Percentiles rank a stretch among this genome's conserved stretches.
Conservation (phyloP, 1,284 basidiomycete genomes). For the Ceratobasidium sp. region DNA sequence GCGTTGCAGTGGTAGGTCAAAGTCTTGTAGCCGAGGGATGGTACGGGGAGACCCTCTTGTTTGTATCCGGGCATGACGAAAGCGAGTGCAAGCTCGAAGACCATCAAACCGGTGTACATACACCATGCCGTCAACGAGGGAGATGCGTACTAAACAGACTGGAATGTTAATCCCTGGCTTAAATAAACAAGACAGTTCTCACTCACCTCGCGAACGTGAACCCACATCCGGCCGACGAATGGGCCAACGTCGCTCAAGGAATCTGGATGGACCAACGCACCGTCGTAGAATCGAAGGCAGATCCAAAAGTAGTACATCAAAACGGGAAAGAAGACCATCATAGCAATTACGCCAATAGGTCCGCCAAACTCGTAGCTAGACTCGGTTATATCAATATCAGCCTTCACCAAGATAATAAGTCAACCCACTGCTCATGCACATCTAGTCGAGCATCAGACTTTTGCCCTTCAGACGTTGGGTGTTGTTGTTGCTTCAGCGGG, state of each 20-base stretch:
- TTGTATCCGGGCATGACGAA: constrained; percentile 89
- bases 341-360: constrained; percentile 86
- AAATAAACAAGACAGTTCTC: neutral
- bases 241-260: constrained; percentile 77
- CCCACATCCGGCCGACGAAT: constrained; percentile 84
- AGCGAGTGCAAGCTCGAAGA: constrained; percentile 89
- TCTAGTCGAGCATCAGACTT: constrained; percentile 23
- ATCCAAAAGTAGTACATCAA: constrained; percentile 99
- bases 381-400: neutral
- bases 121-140: constrained; percentile 88
- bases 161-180: neutral
- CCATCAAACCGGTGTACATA: constrained; percentile 88
- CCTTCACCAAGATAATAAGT: neutral
- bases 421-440: constrained; percentile 25
- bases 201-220: constrained; percentile 77
- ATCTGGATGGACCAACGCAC: constrained; percentile 77
- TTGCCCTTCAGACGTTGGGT: constrained; percentile 16
- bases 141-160: constrained; percentile 75
- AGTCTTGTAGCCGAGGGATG: constrained; percentile 88
- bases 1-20: constrained; percentile 98
- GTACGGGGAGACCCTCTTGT: constrained; percentile 93
- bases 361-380: constrained; percentile 94
- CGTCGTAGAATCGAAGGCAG: constrained; percentile 96
- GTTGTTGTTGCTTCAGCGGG: constrained; percentile 17
- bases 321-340: constrained; percentile 93